Conservation (phyloP, 805 yeast species). For the Limtongia smithiae region DNA sequence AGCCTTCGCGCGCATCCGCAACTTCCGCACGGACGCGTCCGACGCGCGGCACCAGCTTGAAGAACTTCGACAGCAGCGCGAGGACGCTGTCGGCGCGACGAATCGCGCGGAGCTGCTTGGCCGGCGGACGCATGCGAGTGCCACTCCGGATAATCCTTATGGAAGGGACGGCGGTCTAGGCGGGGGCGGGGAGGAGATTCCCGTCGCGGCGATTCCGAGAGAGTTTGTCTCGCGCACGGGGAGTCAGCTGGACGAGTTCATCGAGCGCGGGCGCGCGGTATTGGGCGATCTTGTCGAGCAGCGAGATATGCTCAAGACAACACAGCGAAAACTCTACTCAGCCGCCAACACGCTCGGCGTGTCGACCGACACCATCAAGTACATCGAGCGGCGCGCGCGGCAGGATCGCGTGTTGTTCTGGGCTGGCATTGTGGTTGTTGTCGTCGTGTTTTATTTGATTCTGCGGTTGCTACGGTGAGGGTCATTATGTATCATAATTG, state of each 20-base stretch:
- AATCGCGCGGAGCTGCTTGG: conserved; percentile 55
- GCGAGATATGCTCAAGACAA: conserved; percentile 60
- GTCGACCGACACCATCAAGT: conserved; percentile 75
- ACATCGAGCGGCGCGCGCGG: conserved; percentile 73
- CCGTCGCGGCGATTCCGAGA: conserved; percentile 46
- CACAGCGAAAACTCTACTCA: conserved; percentile 62
- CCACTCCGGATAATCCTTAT: conserved; percentile 37
- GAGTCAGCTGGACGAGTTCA: conserved; percentile 79
- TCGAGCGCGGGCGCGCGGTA: conserved; percentile 84
- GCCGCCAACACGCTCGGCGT: conserved; percentile 80
- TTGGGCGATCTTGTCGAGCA: conserved; percentile 84
- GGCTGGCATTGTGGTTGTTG: conserved; percentile 60
- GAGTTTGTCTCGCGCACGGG: conserved; percentile 59
- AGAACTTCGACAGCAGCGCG: conserved; percentile 54
- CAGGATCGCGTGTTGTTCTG: conserved; percentile 87
- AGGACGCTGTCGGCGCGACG: conserved; percentile 47
- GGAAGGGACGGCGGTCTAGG: conserved; percentile 10
- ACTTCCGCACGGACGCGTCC: conserved; percentile 46
- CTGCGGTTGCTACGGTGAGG: conserved; percentile 56
- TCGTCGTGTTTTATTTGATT: conserved; percentile 65
- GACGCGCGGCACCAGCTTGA: conserved; percentile 52
- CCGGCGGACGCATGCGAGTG: conserved; percentile 40
- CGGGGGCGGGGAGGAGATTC: conserved; percentile 11
- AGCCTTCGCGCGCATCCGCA: conserved; percentile 56
- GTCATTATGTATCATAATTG: too few species aligned